phyloP scores from a whole-genome alignment of 805 yeast species.

The Metahyphopichia silvanorum region DNA sequence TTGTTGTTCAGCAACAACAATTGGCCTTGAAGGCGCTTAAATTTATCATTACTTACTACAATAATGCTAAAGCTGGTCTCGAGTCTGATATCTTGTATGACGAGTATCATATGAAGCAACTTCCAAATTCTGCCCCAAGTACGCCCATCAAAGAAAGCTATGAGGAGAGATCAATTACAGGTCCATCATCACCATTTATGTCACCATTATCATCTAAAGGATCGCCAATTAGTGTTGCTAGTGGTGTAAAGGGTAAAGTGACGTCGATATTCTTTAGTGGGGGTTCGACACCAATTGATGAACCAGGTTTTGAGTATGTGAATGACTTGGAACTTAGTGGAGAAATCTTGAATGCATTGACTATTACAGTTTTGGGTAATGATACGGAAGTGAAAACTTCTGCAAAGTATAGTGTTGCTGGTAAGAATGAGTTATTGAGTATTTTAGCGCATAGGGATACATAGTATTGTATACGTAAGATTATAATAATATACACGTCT shows the following conservation, averaged over 20 bases:
- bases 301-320: slow-evolving; percentile 57
- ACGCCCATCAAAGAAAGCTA: slow-evolving; percentile 9
- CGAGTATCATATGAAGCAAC: slow-evolving; percentile 17
- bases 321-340: slow-evolving; percentile 37
- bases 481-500: no score
- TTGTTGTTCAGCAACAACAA: slow-evolving; percentile 68
- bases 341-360: slow-evolving; percentile 45
- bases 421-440: slow-evolving; percentile 65
- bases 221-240: not conserved
- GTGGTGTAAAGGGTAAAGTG: slow-evolving; percentile 11
- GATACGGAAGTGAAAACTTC: slow-evolving; percentile 50
- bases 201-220: slow-evolving; percentile 1
- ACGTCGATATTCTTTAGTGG: slow-evolving; percentile 59
- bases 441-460: slow-evolving; percentile 32
- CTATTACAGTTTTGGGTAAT: slow-evolving; percentile 47
- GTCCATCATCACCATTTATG: not conserved
- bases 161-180: slow-evolving; percentile 1
- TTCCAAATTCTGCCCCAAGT: slow-evolving; percentile 11
- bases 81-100: slow-evolving; percentile 16
- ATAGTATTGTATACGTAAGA: not conserved
- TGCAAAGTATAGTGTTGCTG: slow-evolving; percentile 63
- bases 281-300: slow-evolving; percentile 66
- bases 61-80: slow-evolving; percentile 11
- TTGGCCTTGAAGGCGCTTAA: slow-evolving; percentile 55
- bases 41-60: slow-evolving; percentile 42